Evolutionary conservation across 176 grass and related monocot genomes (phyloP).

Genomic region (Eremochloa ophiuroides): DNA sequence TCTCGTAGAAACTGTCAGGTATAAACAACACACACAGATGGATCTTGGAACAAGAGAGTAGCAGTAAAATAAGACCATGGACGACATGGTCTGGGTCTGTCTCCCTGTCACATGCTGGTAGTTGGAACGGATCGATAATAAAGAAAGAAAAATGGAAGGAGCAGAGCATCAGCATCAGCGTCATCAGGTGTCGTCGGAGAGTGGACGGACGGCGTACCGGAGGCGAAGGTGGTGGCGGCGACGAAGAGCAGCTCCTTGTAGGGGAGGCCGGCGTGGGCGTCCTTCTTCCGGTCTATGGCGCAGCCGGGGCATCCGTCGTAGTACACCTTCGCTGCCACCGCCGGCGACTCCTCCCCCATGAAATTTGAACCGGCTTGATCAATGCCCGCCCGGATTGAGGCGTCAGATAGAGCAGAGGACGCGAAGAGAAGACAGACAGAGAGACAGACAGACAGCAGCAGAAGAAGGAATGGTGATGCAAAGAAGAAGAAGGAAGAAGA

Average conservation of each 20-base stretch:
- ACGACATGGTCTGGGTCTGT: not conserved
- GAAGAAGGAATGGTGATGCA: no score
- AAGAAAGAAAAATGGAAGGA: not conserved
- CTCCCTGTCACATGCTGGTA: no score
- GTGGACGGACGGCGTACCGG: conserved; percentile 4
- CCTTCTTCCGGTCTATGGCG: conserved; percentile 39
- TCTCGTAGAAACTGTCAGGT: not conserved
- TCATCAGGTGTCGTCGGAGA: not conserved
- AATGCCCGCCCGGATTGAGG: no score
- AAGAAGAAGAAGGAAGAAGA: no score
- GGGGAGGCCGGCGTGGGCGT: conserved; percentile 12
- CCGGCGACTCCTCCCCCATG: no score
- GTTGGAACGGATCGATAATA: not conserved
- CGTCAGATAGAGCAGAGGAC: no score
- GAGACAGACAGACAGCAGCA: no score
- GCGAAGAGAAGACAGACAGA: no score
- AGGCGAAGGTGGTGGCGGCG: conserved; percentile 23
- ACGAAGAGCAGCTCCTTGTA: conserved; percentile 48
- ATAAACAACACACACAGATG: no score
- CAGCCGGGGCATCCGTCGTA: conserved; percentile 59
- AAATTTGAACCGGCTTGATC: no score
- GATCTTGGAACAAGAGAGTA: not conserved
- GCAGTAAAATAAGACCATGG: not conserved
- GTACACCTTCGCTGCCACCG: no score
- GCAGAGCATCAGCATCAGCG: not conserved